Evolutionary conservation across 495 filamentous ascomycete species (phyloP).

Genomic region (Trichocladium uniseriatum): DNA sequence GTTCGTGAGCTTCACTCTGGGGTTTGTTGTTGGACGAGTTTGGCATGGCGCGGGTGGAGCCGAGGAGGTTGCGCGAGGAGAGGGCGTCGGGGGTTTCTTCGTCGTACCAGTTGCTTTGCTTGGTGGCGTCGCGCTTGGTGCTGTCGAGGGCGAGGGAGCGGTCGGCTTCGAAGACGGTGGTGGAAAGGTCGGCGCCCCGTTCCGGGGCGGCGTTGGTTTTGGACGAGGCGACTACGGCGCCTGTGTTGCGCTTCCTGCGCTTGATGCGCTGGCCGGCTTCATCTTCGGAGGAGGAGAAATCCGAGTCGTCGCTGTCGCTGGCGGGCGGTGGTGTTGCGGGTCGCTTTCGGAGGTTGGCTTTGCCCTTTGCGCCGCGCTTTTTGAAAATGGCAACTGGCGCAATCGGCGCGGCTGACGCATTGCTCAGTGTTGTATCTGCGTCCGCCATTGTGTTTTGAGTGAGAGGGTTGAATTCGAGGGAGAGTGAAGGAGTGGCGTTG

Average conservation of each 20-base stretch:
- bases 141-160: slow-evolving; percentile 52
- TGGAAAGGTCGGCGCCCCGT: slow-evolving; percentile 29
- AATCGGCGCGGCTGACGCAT: slow-evolving; percentile 19
- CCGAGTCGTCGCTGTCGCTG: slow-evolving; percentile 43
- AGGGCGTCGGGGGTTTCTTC: slow-evolving; percentile 43
- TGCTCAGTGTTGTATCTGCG: slow-evolving; percentile 16
- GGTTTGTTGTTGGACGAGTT: background rate
- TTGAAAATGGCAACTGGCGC: slow-evolving; percentile 67
- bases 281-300: slow-evolving; percentile 69
- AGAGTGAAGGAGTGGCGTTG: background rate
- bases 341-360: slow-evolving; percentile 73
- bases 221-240: slow-evolving; percentile 48
- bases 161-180: slow-evolving; percentile 52
- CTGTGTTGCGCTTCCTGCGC: slow-evolving; percentile 60
- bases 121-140: slow-evolving; percentile 78
- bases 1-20: slow-evolving; percentile 1
- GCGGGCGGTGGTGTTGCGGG: slow-evolving; percentile 69
- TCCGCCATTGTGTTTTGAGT: slow-evolving; percentile 11
- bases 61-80: slow-evolving; percentile 53
- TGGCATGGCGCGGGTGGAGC: slow-evolving; percentile 44
- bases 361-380: slow-evolving; percentile 68
- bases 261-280: slow-evolving; percentile 67
- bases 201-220: slow-evolving; percentile 36
- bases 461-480: background rate
- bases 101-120: slow-evolving; percentile 83